Conservation (phyloP, 257 asterid species). For the Solanum pimpinellifolium region DNA sequence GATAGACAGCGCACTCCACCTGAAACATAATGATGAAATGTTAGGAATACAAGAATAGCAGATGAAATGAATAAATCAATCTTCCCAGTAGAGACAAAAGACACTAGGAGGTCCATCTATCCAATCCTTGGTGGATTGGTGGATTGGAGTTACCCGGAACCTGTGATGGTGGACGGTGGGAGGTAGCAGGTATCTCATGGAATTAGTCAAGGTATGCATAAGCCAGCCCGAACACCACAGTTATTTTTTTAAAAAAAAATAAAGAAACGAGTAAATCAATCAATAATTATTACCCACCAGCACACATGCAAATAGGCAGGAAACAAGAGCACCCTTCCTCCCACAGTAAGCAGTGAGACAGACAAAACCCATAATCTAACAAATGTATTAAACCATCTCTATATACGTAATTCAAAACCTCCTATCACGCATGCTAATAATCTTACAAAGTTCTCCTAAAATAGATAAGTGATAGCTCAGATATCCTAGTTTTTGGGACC, state of each 20-base stretch:
- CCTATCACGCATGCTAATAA: neutral
- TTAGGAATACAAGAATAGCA: neutral
- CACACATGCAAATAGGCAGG: neutral
- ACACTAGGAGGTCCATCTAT: neutral
- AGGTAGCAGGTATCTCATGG: neutral
- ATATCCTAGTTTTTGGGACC: neutral
- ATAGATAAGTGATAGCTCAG: neutral
- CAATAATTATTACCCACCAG: neutral
- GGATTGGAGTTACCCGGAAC: neutral
- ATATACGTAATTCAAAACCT: neutral
- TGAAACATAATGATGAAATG: conserved; percentile 8
- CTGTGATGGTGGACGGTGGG: neutral
- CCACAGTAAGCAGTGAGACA: neutral
- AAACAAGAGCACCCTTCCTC: neutral
- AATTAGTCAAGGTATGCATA: neutral
- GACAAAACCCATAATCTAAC: neutral
- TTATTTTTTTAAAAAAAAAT: neutral
- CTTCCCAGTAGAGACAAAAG: neutral
- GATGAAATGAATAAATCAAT: neutral
- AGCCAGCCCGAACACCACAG: neutral
- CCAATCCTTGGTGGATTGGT: neutral
- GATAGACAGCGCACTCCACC: conserved; percentile 94
- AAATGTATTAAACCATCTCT: neutral
- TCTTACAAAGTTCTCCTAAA: neutral
- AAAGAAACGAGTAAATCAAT: neutral